Conservation (phyloP, 2,329 filamentous ascomycete genomes). For the Elsinoe ampelina region DNA sequence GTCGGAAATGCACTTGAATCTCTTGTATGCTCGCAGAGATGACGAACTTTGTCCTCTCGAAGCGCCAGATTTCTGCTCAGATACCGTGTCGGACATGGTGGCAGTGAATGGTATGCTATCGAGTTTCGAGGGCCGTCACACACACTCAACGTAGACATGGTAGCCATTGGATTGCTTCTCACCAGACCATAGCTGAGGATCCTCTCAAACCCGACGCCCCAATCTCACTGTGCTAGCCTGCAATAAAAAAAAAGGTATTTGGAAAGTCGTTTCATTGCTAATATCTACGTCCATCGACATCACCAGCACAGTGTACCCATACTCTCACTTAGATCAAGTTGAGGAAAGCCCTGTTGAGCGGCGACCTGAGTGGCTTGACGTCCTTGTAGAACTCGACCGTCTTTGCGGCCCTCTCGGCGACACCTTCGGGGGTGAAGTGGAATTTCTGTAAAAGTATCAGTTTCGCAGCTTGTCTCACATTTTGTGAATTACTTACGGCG, state of each 20-base stretch:
- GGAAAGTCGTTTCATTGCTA: neutral
- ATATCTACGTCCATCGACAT: slow-evolving; percentile 1
- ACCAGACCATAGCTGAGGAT: too few relatives aligned
- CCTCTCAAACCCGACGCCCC: too few relatives aligned
- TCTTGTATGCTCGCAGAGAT: too few relatives aligned
- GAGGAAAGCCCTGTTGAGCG: slow-evolving; percentile 94
- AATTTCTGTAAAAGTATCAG: slow-evolving; percentile 65
- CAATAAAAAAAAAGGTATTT: neutral
- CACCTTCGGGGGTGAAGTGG: slow-evolving; percentile 95
- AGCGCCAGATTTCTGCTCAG: too few relatives aligned
- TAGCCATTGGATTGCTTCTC: too few relatives aligned
- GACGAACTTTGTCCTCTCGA: too few relatives aligned
- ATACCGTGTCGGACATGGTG: too few relatives aligned
- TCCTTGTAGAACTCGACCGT: slow-evolving; percentile 98
- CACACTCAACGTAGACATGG: too few relatives aligned
- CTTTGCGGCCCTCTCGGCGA: slow-evolving; percentile 84
- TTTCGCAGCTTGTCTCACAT: neutral
- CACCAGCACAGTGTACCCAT: neutral
- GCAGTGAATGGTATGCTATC: too few relatives aligned
- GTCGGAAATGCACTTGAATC: too few relatives aligned
- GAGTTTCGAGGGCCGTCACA: too few relatives aligned
- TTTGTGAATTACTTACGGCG: slow-evolving; percentile 47
- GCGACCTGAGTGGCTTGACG: slow-evolving; percentile 76
- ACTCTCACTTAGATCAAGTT: slow-evolving; percentile 67
- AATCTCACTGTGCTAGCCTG: too few relatives aligned